Conservation (phyloP, 768 basidiomycete species). For the Gymnopilus junonius region DNA sequence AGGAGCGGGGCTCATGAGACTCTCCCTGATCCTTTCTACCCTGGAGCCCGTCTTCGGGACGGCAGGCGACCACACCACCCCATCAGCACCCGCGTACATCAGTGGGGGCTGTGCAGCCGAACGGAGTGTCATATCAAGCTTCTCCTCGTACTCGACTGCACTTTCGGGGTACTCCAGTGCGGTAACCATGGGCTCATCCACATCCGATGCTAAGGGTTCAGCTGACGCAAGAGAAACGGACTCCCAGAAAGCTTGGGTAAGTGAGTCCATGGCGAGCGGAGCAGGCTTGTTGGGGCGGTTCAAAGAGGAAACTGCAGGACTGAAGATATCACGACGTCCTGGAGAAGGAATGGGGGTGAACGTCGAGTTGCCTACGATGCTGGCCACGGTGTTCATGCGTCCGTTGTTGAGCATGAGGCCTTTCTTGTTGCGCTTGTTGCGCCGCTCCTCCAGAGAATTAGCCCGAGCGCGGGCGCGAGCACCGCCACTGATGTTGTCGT, state of each 20-base stretch:
- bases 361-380: slow-evolving; percentile 11
- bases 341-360: slow-evolving; percentile 32
- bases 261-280: slow-evolving; percentile 35
- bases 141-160: slow-evolving; percentile 34
- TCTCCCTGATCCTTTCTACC: slow-evolving; percentile 25
- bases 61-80: slow-evolving; percentile 46
- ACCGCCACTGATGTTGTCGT: slow-evolving; percentile 18
- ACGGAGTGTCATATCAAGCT: slow-evolving; percentile 27
- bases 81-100: slow-evolving; percentile 46
- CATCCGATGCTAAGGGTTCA: slow-evolving; percentile 14
- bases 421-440: slow-evolving; percentile 25
- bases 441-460: slow-evolving; percentile 22
- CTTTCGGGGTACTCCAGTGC: slow-evolving; percentile 37
- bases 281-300: slow-evolving; percentile 36
- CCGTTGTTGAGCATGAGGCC: slow-evolving; percentile 19
- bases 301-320: slow-evolving; percentile 27
- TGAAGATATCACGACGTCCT: slow-evolving; percentile 33
- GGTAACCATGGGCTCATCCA: slow-evolving; percentile 35
- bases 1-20: slow-evolving; percentile 28
- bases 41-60: slow-evolving; percentile 28
- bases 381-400: not conserved
- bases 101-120: slow-evolving; percentile 35
- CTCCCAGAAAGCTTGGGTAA: slow-evolving; percentile 51
- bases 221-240: slow-evolving; percentile 40
- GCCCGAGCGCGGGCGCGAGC: slow-evolving; percentile 24